Evolutionary conservation across 306 rosid species (phyloP).

Genomic region (Acacia acuminata): DNA sequence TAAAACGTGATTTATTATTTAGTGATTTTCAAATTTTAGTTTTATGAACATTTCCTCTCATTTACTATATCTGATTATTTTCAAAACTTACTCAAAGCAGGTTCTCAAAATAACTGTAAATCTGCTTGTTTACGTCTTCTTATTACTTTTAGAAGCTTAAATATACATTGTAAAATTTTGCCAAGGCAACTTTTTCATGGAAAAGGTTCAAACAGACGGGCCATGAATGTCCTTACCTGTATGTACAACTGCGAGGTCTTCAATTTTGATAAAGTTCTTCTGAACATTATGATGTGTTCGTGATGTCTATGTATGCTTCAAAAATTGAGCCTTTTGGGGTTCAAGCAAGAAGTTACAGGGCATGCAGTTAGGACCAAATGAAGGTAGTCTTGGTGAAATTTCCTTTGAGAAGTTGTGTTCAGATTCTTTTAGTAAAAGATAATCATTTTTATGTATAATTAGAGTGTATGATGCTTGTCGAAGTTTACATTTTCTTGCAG

Average conservation of each 20-base stretch:
- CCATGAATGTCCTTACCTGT: constrained; percentile 22
- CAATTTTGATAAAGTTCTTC: constrained; percentile 17
- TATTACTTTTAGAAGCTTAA: not conserved
- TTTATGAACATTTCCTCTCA: not conserved
- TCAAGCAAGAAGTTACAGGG: not conserved
- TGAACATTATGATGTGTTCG: constrained; percentile 28
- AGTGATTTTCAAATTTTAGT: not conserved
- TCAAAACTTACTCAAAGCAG: not conserved
- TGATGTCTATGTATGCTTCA: constrained; percentile 7
- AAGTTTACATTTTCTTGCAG: constrained; percentile 17
- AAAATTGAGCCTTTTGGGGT: constrained; percentile 21
- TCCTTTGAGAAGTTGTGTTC: constrained; percentile 14
- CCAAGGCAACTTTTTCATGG: not conserved
- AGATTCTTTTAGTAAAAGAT: constrained; percentile 11
- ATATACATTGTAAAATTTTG: not conserved
- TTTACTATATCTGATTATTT: not conserved
- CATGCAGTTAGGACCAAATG: constrained; percentile 28
- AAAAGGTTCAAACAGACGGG: not conserved
- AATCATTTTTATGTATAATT: constrained; percentile 18
- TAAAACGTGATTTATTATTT: not conserved
- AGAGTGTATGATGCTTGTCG: constrained; percentile 24
- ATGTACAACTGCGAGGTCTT: constrained; percentile 12
- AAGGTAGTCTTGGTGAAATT: constrained; percentile 18
- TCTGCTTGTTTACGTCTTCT: not conserved
- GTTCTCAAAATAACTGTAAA: not conserved